Evolutionary conservation across 768 basidiomycete genomes (phyloP), one percentile per base, ranked within the genome.

Genomic region (Lactarius pseudohatsudake): DNA sequence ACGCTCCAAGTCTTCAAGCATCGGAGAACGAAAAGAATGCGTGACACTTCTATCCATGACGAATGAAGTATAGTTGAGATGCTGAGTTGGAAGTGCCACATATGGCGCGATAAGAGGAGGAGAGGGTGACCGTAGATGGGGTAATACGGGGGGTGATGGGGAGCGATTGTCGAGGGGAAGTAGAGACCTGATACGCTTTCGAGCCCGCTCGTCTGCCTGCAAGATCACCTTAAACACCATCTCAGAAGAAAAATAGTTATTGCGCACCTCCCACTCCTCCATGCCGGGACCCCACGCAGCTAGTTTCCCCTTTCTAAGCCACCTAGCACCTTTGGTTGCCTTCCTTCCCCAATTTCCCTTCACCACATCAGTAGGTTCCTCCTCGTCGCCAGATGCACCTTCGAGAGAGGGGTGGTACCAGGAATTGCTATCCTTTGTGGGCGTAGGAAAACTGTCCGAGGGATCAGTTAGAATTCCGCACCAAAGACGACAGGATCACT

Each of bases 401-500:
- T 88, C 89, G 72, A 87, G 85, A n/a, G 88, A 86, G 2, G 92
- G 92, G 72, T 91, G 93, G 74, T 91, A 93, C 89, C 90, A 94
- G 26, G 84, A 81, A 72, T 91, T 89, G 65, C 83, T 84, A 76
- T 94, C 92, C 70, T 86, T 86, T 65, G 77, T 78, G 13, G 79
- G 79, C 7, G 69, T 55, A 63, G 69, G 61, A 41, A 61, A 61
- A 45, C 68, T 62, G 38, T 41, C 45, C n/a, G 32, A 40, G 13
- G 22, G 18, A 26, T 32, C 41, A 63, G 34, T 26, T 58, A 36
- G 38, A 15, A 47, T 56, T 32, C 7, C 4, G 34, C 1, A 9
- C n/a, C 5, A 45, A 47, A 32, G 18, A 18, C n/a, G n/a, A 36
- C 36, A 20, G n/a, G n/a, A 16, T 20, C 22, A 47, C 50, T 54